Percentiles rank a stretch among this genome's conserved stretches.
phyloP scores from a whole-genome alignment of 495 filamentous ascomycete genomes.

The Daldinia vernicosa region DNA sequence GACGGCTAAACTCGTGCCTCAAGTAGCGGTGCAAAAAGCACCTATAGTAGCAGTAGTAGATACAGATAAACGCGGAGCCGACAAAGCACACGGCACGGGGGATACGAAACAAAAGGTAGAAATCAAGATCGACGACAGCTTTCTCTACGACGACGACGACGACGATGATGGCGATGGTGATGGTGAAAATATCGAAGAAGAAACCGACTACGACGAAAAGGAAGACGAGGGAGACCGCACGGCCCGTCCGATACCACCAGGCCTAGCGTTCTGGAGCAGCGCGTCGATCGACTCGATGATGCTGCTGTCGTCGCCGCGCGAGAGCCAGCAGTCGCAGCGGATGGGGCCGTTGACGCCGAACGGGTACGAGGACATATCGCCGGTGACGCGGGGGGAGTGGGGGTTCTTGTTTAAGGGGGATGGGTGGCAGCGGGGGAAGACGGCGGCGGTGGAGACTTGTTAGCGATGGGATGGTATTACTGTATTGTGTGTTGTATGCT shows the following conservation, averaged over 20 bases:
- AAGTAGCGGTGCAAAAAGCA: not conserved
- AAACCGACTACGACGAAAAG: not conserved
- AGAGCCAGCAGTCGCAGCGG: slow-evolving; percentile 27
- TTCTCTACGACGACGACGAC: not conserved
- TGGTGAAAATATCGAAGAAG: not conserved
- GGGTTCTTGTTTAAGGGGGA: slow-evolving; percentile 61
- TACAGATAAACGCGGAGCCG: no score
- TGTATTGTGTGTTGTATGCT: not conserved
- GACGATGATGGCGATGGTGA: not conserved
- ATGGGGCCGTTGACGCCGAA: slow-evolving; percentile 61
- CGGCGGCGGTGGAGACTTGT: slow-evolving; percentile 53
- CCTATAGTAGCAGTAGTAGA: no score
- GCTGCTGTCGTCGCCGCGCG: slow-evolving; percentile 42
- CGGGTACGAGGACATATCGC: slow-evolving; percentile 63
- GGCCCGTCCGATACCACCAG: slow-evolving; percentile 46
- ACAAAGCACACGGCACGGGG: not conserved
- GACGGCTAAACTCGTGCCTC: slow-evolving; percentile 23
- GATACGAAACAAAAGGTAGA: not conserved
- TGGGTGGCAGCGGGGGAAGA: slow-evolving; percentile 49
- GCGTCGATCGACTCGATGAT: slow-evolving; percentile 50
- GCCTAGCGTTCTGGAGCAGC: slow-evolving; percentile 38
- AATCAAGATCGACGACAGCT: slow-evolving; percentile 29
- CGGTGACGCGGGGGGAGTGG: slow-evolving; percentile 64
- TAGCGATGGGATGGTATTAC: slow-evolving; percentile 6
- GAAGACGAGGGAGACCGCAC: slow-evolving; percentile 48